Conservation (phyloP, 192 early-diverging fungal species). For the Lobosporangium transversale region DNA sequence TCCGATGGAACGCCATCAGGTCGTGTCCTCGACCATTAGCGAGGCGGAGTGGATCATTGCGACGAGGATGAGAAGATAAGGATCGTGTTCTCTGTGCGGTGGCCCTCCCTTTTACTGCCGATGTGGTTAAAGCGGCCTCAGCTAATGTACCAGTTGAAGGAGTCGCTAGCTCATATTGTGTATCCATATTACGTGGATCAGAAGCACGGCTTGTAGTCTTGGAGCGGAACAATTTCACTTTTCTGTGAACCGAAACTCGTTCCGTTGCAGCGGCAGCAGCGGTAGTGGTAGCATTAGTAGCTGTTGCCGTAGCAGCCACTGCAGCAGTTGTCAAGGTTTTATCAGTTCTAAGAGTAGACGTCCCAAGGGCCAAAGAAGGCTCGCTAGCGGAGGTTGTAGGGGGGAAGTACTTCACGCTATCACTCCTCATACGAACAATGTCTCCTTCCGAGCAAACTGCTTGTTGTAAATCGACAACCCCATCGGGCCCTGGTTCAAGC, state of each 20-base stretch:
- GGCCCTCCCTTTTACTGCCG: neutral
- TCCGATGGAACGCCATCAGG: neutral
- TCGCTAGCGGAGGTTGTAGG: conserved; percentile 7
- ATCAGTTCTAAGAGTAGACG: too few relatives aligned
- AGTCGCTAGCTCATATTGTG: too few relatives aligned
- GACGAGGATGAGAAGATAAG: conserved; percentile 3
- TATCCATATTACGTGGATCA: too few relatives aligned
- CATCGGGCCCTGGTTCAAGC: too few relatives aligned
- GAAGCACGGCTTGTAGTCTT: conserved; percentile 11
- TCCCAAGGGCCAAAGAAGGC: neutral
- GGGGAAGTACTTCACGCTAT: conserved; percentile 12
- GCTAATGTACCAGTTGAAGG: too few relatives aligned
- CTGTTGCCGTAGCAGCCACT: neutral
- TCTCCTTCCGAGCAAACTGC: too few relatives aligned
- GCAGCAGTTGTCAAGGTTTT: neutral
- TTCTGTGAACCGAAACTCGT: conserved; percentile 29
- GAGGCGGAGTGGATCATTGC: conserved; percentile 10
- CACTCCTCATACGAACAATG: too few relatives aligned
- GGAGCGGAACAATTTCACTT: conserved; percentile 37
- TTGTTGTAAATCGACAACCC: too few relatives aligned
- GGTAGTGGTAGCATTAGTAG: neutral
- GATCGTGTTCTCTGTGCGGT: too few relatives aligned
- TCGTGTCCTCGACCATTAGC: conserved; percentile 20
- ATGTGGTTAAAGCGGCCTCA: neutral
- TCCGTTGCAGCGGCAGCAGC: neutral